Conservation (phyloP, 2,329 filamentous ascomycete genomes). For the Apiospora arundinis region DNA sequence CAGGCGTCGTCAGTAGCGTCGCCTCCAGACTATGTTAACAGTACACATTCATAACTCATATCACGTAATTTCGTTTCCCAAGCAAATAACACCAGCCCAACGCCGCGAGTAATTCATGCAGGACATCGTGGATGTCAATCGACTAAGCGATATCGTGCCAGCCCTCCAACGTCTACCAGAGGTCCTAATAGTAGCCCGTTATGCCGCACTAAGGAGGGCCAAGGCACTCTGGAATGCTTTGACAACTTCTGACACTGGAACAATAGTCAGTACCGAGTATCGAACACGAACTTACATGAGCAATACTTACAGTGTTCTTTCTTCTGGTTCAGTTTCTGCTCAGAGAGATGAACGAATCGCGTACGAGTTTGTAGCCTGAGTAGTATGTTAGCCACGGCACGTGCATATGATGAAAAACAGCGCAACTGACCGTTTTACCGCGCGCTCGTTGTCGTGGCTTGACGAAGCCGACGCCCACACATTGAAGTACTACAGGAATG, state of each 20-base stretch:
- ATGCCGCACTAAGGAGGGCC: constrained; percentile 50
- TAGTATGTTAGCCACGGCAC: constrained; percentile 24
- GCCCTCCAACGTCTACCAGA: background rate
- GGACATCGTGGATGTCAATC: background rate
- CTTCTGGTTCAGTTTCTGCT: constrained; percentile 73
- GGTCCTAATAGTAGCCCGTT: constrained; percentile 1
- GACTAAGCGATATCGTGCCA: background rate
- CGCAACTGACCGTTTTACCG: constrained; percentile 71
- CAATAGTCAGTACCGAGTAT: constrained; percentile 28
- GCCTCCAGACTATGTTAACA: background rate
- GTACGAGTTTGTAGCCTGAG: constrained; percentile 78
- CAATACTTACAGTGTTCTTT: constrained; percentile 76
- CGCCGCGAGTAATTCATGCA: background rate
- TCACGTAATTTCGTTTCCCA: constrained; percentile 2
- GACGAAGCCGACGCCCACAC: constrained; percentile 79
- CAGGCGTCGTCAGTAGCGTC: background rate
- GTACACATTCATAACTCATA: constrained; percentile 7
- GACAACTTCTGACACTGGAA: constrained; percentile 61
- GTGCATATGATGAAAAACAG: background rate
- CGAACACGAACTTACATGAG: constrained; percentile 28
- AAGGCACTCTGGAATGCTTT: constrained; percentile 68
- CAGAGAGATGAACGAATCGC: constrained; percentile 76
- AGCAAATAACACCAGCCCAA: background rate
- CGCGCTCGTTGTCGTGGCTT: constrained; percentile 76
- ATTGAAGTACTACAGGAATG: constrained; percentile 69